These are phyloP conservation scores for Aspergillus conjunctus DNA, from an alignment of 495 filamentous ascomycete genomes.

Conservation along the genomic window DNA sequence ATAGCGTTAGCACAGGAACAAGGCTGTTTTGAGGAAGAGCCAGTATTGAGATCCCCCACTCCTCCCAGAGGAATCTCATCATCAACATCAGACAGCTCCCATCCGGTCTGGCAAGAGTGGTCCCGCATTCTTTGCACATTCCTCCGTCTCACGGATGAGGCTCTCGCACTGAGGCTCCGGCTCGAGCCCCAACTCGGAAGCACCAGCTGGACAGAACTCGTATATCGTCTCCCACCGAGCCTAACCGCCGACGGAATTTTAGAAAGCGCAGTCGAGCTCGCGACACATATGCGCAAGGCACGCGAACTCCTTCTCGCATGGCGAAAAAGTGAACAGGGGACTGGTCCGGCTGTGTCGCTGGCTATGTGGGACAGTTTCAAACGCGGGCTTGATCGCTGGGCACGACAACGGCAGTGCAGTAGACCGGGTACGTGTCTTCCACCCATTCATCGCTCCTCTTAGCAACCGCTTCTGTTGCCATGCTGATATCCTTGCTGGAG, in stretches of 20 bases:
- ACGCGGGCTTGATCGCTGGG: constrained; percentile 1
- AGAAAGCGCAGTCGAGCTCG: constrained; percentile 1
- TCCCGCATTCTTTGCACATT: not conserved
- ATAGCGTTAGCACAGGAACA: not conserved
- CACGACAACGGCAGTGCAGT: not conserved
- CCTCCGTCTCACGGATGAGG: constrained; percentile 6
- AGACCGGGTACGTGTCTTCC: not conserved
- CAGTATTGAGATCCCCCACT: not conserved
- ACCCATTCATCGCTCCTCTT: not conserved
- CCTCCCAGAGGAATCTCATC: not conserved
- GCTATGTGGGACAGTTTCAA: not conserved
- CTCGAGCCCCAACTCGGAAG: not conserved
- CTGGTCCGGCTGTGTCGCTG: not conserved
- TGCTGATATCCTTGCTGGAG: not conserved
- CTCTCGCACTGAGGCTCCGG: not conserved
- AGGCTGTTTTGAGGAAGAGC: constrained; percentile 1
- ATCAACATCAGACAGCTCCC: constrained; percentile 1
- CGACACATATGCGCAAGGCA: constrained; percentile 3
- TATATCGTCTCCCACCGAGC: not conserved
- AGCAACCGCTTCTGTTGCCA: not conserved
- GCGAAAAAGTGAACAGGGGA: not conserved
- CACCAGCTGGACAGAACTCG: not conserved
- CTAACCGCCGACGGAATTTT: not conserved
- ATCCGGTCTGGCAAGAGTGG: constrained; percentile 1
- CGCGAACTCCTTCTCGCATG: not conserved